Evolutionary conservation across 768 basidiomycete genomes (phyloP).

Genomic region (Pholiota molesta): DNA sequence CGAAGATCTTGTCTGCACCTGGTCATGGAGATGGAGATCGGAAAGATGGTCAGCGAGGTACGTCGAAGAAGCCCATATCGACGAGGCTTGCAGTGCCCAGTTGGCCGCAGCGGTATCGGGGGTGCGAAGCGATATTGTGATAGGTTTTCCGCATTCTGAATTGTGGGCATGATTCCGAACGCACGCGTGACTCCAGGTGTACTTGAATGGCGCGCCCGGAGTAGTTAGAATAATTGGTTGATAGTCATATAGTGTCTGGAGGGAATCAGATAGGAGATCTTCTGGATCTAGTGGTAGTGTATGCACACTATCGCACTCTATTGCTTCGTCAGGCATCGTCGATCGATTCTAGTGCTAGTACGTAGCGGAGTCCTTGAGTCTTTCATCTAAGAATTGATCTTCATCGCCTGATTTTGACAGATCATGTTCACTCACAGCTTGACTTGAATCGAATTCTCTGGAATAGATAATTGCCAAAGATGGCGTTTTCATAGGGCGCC

Average conservation of each 20-base stretch:
- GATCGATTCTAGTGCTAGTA: neutral
- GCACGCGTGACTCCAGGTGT: conserved; percentile 28
- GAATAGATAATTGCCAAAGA: neutral
- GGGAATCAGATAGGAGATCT: conserved; percentile 69
- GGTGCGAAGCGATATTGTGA: conserved; percentile 48
- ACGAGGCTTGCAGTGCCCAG: conserved; percentile 79
- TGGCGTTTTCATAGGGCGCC: neutral
- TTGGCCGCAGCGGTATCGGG: conserved; percentile 71
- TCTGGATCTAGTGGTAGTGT: conserved; percentile 44
- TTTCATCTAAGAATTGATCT: neutral
- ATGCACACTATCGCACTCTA: neutral
- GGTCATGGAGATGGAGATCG: conserved; percentile 41
- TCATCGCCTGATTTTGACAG: neutral
- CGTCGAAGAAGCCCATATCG: conserved; percentile 72
- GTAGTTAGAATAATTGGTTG: conserved; percentile 62
- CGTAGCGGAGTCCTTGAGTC: neutral
- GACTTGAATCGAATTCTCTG: neutral
- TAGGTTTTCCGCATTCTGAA: conserved; percentile 8
- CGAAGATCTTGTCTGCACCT: conserved; percentile 17
- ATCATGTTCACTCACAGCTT: neutral
- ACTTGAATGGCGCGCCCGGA: conserved; percentile 51
- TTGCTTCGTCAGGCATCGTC: neutral
- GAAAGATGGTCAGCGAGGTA: conserved; percentile 69
- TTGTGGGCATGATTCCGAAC: conserved; percentile 2
- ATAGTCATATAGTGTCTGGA: conserved; percentile 64